phyloP scores from a whole-genome alignment of 768 basidiomycete genomes.

The Crepidotus variabilis region DNA sequence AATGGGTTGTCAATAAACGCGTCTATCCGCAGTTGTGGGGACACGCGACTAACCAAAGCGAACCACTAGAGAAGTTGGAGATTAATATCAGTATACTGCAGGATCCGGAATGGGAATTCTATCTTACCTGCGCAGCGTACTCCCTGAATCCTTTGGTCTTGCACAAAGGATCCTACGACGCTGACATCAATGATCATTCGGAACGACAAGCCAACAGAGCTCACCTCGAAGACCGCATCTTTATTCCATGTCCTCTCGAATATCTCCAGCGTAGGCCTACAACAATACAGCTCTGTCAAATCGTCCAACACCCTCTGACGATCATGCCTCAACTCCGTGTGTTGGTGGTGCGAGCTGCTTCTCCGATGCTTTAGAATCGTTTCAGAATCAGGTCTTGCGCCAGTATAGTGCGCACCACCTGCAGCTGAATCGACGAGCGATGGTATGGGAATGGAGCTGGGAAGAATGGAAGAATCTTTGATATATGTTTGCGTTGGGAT shows the following conservation, averaged over 20 bases:
- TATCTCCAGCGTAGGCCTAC: conserved; percentile 48
- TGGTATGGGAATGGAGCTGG: conserved; percentile 41
- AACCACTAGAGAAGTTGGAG: conserved; percentile 37
- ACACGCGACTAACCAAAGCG: conserved; percentile 37
- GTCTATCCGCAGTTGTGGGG: too few relatives aligned
- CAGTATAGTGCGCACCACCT: conserved; percentile 62
- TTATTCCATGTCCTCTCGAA: conserved; percentile 48
- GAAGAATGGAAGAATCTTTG: conserved; percentile 33
- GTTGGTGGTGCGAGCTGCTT: conserved; percentile 28
- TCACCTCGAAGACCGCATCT: conserved; percentile 56
- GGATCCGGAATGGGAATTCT: background rate
- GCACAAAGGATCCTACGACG: conserved; percentile 41
- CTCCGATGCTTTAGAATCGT: conserved; percentile 30
- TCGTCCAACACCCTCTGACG: conserved; percentile 54
- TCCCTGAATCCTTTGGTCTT: conserved; percentile 47
- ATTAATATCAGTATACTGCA: background rate
- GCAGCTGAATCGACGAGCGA: conserved; percentile 55
- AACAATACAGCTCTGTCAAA: conserved; percentile 53
- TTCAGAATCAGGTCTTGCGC: conserved; percentile 38
- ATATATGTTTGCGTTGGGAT: conserved; percentile 37
- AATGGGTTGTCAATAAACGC: too few relatives aligned
- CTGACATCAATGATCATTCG: background rate
- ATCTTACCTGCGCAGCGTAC: conserved; percentile 51
- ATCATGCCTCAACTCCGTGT: conserved; percentile 33
- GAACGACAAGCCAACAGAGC: background rate